These are phyloP conservation scores for Cicer yamashitae DNA, from an alignment of 306 rosid genomes.

Conservation along the genomic window DNA sequence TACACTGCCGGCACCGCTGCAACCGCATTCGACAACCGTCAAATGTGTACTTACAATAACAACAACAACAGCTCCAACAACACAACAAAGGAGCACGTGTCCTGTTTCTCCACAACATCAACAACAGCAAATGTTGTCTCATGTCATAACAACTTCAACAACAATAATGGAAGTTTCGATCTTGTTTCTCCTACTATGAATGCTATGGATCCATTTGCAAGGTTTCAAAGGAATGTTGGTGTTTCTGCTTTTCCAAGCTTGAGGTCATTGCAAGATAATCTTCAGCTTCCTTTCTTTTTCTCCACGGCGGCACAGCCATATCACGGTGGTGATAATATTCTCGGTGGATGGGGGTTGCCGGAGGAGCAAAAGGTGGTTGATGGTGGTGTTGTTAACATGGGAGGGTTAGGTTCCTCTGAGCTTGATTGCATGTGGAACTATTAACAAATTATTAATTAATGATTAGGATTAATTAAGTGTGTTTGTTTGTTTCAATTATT, in stretches of 20 bases:
- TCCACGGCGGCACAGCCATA: constrained; percentile 42
- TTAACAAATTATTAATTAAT: constrained; percentile 18
- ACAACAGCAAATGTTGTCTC: constrained; percentile 48
- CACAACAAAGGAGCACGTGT: constrained; percentile 89
- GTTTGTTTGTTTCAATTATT: not conserved
- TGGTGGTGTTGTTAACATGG: constrained; percentile 34
- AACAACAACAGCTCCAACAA: constrained; percentile 49
- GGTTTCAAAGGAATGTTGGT: constrained; percentile 59
- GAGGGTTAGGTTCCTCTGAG: constrained; percentile 57
- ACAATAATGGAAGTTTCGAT: constrained; percentile 45
- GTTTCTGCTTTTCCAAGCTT: constrained; percentile 80
- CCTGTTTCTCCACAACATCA: constrained; percentile 99
- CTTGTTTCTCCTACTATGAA: constrained; percentile 35
- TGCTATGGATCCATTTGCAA: constrained; percentile 46
- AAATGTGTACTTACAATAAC: constrained; percentile 60
- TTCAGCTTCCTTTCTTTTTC: constrained; percentile 68
- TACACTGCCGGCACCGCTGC: constrained; percentile 39
- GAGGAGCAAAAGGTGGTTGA: constrained; percentile 53
- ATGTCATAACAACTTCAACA: constrained; percentile 28
- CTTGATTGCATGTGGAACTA: constrained; percentile 91
- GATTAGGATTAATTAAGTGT: not conserved
- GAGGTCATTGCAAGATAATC: constrained; percentile 86
- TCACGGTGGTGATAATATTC: constrained; percentile 39
- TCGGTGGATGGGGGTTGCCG: constrained; percentile 48
- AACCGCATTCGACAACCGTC: constrained; percentile 51